Base-by-base conservation (phyloP, 768 basidiomycete species). In the Exidia glandulosa region DNA sequence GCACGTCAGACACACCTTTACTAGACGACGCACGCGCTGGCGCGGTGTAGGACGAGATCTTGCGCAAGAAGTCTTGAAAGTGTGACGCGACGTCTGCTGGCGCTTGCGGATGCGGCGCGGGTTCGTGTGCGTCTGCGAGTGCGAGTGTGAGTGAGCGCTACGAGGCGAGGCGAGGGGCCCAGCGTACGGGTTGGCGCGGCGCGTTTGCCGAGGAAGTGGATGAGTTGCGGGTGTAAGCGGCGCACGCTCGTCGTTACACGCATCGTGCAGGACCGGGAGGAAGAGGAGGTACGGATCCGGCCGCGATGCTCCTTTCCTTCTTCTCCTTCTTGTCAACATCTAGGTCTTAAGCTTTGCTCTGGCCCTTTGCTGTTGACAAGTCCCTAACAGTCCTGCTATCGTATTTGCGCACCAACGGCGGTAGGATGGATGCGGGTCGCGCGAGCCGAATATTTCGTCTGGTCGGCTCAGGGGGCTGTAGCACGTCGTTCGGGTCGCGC, bases 71-170 rank as follows among this genome's bases (percentile, higher is more conserved):
- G n/a, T 73, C 74, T 5, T 76, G 66, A 66, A 83, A 84, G 3
- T 69, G 70, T 48, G 78, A 75, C 64, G 77, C 78, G 60, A 81
- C 73, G 65, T 86, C 84, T 61, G 76, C 70, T n/a, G 87, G 85
- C 16, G 86, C 85, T 57, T 80, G 79, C 2, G 86, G 87, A 67
- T 89, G 86, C 13, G 83, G 74, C 62, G 79, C 81, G 32, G 72
- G 67, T 1, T 78, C 74, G 59, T 73, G 66, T 10, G 66, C 62
- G 34, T 76, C 77, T 68, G 71, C 30, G 50, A 57, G 16, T 9
- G 41, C 41, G 50, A 13, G 27, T 13, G 32, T 7, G 5, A 48
- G 41, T 30, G 4, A 31, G 23, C 37, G 23, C 14, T 31, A 16
- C 30, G 36, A 29, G 34, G 30, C 14, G 7, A 19, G 19, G 23